Evolutionary conservation across 1,139 yeast species (phyloP), one percentile per base, ranked within the genome.

Genomic region (Kurtzmaniella natalensis): DNA sequence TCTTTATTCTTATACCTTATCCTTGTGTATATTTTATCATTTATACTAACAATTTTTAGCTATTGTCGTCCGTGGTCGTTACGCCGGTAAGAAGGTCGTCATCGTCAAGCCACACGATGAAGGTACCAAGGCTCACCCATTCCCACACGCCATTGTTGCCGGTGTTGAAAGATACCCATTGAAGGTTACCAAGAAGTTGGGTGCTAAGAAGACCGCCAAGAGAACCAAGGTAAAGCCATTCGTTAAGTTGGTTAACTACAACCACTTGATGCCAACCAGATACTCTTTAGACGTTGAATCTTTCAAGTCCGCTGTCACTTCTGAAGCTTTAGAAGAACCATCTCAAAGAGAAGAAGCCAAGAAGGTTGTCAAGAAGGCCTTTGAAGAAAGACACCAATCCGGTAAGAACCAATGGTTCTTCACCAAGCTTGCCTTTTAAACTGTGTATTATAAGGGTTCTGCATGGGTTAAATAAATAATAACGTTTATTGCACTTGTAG

Each of bases 361-460:
- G 86, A 92, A 92, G 81, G 89, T 83, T 67, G 88, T 94, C 72
- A 92, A 88, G 87, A 85, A 88, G 81, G 96, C 95, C 66, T 92
- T 92, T 65, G 98, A 92, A 78, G 96, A 92, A 78, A 88, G 89
- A 83, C 95, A 92, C 81, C 94, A 88, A 78, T 89, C 96, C 66
- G 98, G 98, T 72, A 88, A 89, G 86, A 89, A 89, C 89, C 89
- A 88, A 76, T 92, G 98, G 98, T 92, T 92, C 82, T 92, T 92
- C 87, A 83, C 95, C 74, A 92, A 92, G 80, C 86, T 92, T 70
- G 85, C 88, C 79, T 92, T 92, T 79, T 92, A 88, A 85, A 40
- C 32, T 25, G 28, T 34, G 31, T 33, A 29, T 25, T 33, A 30
- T 20, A 25, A 29, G 37, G 37, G 21, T 23, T 26, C 21, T 26